These are phyloP conservation scores for Tephrocybe rancida DNA, from an alignment of 768 basidiomycete species.

Conservation along the genomic window DNA sequence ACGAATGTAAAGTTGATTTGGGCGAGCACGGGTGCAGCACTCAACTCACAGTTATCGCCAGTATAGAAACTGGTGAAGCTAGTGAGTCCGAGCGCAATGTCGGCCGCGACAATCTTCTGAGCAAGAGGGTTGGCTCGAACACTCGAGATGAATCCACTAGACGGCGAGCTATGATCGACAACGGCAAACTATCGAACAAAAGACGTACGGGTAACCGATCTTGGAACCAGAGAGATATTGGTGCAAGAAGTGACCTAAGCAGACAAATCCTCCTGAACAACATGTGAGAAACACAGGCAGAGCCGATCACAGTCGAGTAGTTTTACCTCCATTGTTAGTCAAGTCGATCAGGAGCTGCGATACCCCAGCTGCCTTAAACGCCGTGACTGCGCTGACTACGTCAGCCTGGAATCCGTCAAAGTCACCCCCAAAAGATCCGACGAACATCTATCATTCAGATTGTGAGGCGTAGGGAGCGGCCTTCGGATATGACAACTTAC, in stretches of 20 bases:
- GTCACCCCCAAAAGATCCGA: constrained; percentile 58
- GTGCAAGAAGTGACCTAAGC: constrained; percentile 63
- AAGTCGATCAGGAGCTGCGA: constrained; percentile 57
- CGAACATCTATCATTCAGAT: constrained; percentile 47
- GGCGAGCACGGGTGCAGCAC: not conserved
- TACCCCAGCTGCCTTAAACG: constrained; percentile 51
- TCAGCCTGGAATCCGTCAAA: constrained; percentile 56
- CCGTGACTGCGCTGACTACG: constrained; percentile 41
- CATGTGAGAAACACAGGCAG: not conserved
- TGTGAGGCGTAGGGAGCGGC: not conserved
- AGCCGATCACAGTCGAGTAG: not conserved
- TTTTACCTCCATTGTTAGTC: constrained; percentile 63
- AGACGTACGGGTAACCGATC: constrained; percentile 52
- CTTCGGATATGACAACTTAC: constrained; percentile 32
- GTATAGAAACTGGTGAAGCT: constrained; percentile 43
- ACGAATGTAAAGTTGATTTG: not conserved
- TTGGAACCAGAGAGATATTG: constrained; percentile 53
- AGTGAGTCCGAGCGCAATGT: constrained; percentile 47
- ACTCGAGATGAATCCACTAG: constrained; percentile 59
- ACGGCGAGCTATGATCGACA: not conserved
- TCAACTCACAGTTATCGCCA: constrained; percentile 50
- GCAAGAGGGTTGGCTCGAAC: constrained; percentile 58
- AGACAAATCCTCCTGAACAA: constrained; percentile 56
- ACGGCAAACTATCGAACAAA: not conserved
- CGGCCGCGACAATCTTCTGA: constrained; percentile 55